Conservation (phyloP, 495 filamentous ascomycete genomes). For the Penicillium riverlandense region DNA sequence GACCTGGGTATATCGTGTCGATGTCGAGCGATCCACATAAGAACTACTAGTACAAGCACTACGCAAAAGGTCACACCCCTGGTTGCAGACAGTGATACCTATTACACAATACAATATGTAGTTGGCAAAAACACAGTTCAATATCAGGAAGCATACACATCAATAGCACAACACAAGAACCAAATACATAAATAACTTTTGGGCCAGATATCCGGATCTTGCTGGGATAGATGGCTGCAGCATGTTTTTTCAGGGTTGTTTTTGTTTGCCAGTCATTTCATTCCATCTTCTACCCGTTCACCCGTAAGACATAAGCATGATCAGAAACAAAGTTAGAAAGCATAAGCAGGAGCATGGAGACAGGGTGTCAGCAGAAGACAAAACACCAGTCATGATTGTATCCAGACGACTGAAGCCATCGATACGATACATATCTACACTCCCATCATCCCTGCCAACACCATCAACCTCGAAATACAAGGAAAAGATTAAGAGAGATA, state of each 20-base stretch:
- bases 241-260: slow-evolving; percentile 14
- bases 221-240: slow-evolving; percentile 33
- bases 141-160: slow-evolving; percentile 13
- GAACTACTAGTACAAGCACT: no score
- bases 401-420: no score
- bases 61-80: no score
- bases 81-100: no score
- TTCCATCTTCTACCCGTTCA: slow-evolving; percentile 22
- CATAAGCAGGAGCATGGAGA: slow-evolving; percentile 6
- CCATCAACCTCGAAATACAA: not conserved
- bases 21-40: no score
- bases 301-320: slow-evolving; percentile 2
- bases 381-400: not conserved
- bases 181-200: slow-evolving; percentile 38
- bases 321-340: slow-evolving; percentile 5
- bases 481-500: slow-evolving; percentile 3
- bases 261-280: slow-evolving; percentile 19
- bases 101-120: not conserved
- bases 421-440: no score
- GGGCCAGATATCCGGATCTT: slow-evolving; percentile 85
- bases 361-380: not conserved
- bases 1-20: no score
- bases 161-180: slow-evolving; percentile 27
- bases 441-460: not conserved
- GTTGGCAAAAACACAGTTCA: slow-evolving; percentile 9